These are phyloP conservation scores for Skeletonema marinoi DNA, from an alignment of 108 stramenopile genomes.

Conservation along the genomic window DNA sequence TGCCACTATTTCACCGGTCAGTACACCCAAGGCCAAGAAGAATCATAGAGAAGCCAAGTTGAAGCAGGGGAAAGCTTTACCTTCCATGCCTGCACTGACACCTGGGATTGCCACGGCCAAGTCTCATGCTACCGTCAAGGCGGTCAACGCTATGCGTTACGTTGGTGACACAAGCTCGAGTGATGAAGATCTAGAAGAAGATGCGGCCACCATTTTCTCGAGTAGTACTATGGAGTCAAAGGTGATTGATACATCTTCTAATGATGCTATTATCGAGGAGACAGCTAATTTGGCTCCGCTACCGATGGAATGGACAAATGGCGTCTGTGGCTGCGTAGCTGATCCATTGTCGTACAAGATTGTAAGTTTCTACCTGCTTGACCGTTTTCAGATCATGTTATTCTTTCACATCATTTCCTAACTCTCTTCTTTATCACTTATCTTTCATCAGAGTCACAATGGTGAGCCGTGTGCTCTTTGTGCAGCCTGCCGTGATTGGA, in stretches of 20 bases:
- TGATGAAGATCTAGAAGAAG: conserved; percentile 1
- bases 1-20: neutral
- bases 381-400: neutral
- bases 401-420: neutral
- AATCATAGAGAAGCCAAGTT: neutral
- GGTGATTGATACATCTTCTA: neutral
- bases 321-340: neutral
- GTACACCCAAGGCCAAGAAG: conserved; percentile 10
- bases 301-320: neutral
- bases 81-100: neutral
- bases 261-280: neutral
- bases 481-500: conserved; percentile 51
- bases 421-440: neutral
- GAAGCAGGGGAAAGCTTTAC: neutral
- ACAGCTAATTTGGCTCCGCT: neutral
- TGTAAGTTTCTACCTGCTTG: neutral
- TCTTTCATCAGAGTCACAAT: conserved; percentile 18
- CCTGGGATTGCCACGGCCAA: neutral
- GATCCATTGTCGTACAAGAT: neutral
- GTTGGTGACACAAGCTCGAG: neutral
- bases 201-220: neutral
- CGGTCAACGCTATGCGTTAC: neutral
- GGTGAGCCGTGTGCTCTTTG: conserved; percentile 42
- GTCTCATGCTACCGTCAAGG: neutral
- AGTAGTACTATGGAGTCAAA: neutral